Evolutionary conservation across 2,329 filamentous ascomycete genomes (phyloP).

Genomic region (Ciborinia camelliae): DNA sequence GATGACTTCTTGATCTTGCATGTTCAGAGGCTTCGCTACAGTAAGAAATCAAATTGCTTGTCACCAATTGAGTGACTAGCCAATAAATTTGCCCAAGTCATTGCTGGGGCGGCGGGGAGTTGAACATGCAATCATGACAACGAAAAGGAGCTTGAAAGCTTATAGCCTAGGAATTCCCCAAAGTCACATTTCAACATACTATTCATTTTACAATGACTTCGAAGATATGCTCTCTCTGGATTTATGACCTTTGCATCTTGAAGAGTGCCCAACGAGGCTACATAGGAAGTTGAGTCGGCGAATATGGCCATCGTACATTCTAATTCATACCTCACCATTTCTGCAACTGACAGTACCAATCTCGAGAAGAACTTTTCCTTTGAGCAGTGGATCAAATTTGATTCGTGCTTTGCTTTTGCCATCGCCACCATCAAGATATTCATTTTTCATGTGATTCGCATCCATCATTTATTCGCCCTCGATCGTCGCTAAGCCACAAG

Average conservation of each 20-base stretch:
- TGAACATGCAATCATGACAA: too few relatives aligned
- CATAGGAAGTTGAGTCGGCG: background rate
- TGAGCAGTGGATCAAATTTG: background rate
- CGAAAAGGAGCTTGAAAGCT: background rate
- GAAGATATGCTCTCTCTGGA: background rate
- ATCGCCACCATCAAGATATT: background rate
- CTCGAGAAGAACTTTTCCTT: background rate
- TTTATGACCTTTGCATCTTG: background rate
- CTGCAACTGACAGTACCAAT: background rate
- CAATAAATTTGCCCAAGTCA: background rate
- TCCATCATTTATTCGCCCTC: background rate
- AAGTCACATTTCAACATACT: background rate
- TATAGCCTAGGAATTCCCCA: background rate
- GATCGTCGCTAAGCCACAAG: background rate
- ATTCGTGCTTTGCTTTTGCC: background rate
- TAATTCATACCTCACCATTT: background rate
- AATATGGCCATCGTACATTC: background rate
- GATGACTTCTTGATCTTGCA: too few relatives aligned
- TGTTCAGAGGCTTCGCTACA: too few relatives aligned
- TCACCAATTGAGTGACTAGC: background rate
- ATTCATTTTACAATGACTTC: background rate
- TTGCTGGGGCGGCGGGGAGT: too few relatives aligned
- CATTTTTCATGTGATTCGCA: background rate
- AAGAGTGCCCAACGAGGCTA: background rate
- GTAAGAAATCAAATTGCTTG: background rate